Conservation (phyloP, 2,329 filamentous ascomycete genomes). For the Trichoderma gracile region DNA sequence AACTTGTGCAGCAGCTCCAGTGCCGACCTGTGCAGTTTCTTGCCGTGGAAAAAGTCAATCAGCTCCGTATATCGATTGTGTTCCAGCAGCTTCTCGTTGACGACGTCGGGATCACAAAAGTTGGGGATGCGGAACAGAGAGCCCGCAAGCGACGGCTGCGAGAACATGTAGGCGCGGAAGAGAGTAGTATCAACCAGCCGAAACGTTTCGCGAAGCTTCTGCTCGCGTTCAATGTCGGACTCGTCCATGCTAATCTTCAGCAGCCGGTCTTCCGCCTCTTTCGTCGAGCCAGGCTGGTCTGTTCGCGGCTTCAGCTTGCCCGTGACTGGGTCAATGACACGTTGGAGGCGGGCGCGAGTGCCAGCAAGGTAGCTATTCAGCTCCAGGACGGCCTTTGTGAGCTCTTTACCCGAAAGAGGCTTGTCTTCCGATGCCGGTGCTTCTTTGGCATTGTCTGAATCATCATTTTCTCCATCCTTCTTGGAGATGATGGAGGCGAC, state of each 20-base stretch:
- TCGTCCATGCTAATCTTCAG: slow-evolving; percentile 51
- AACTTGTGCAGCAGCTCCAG: slow-evolving; percentile 81
- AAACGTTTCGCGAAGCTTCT: slow-evolving; percentile 73
- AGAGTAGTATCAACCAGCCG: slow-evolving; percentile 89
- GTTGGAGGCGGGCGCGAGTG: slow-evolving; percentile 67
- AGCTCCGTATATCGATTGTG: slow-evolving; percentile 87
- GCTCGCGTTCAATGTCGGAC: slow-evolving; percentile 63
- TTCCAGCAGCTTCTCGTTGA: slow-evolving; percentile 88
- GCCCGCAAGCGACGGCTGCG: slow-evolving; percentile 77
- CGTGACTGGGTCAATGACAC: slow-evolving; percentile 62
- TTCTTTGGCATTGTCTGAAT: slow-evolving; percentile 55
- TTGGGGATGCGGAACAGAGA: slow-evolving; percentile 94
- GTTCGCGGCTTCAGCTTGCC: slow-evolving; percentile 59
- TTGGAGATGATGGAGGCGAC: slow-evolving; percentile 62
- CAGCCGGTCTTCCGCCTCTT: slow-evolving; percentile 57
- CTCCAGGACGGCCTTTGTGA: slow-evolving; percentile 77
- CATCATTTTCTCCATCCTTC: slow-evolving; percentile 56
- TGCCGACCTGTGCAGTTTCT: slow-evolving; percentile 86
- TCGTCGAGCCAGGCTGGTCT: slow-evolving; percentile 46
- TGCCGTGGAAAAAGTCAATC: slow-evolving; percentile 97
- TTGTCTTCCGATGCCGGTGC: slow-evolving; percentile 48
- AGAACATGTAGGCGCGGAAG: slow-evolving; percentile 94
- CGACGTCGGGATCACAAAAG: slow-evolving; percentile 93
- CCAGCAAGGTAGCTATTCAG: slow-evolving; percentile 87
- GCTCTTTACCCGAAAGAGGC: slow-evolving; percentile 74